Evolutionary conservation across 2,329 filamentous ascomycete genomes (phyloP), one percentile per base, ranked within the genome.

Genomic region (Alternaria sp.): DNA sequence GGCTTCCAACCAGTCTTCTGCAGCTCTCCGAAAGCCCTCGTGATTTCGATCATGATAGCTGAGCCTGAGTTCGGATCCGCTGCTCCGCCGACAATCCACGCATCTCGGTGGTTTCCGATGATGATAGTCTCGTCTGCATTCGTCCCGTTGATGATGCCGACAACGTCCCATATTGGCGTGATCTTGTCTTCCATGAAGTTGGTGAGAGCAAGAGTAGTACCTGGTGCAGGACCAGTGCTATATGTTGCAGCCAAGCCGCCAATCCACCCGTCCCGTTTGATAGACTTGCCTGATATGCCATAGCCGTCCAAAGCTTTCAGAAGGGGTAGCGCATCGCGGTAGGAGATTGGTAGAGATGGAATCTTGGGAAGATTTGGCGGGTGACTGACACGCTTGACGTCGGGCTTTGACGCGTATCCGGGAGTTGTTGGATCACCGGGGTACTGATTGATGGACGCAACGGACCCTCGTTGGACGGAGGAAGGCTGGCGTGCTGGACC

Each of bases 261-360:
- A 8, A 75, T 69, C 78, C 78, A 80, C 4, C 72, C 71, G 6
- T 77, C 80, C 6, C 79, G 74, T 55, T 81, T 80, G 45, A 82
- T 76, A 17, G 75, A 67, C 6, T 56, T 66, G 15, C 77, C 79
- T 19, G 87, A 86, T 7, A 90, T 90, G 0, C 93, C 93, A 73
- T 93, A 87, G 5, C 93, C 93, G 72, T 97, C 95, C 51, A 97
- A 83, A 1, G 93, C 90, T 72, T 90, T 90, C 21, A 97, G 84
- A 30, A 97, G 87, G 0, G 93, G 93, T 17, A 96, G 79, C 1
- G 91, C 93, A 68, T 97, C 93, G 6, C 83, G 80, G 77, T 94
- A 97, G 0, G 93, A 97, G 30, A 97, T 91, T 1, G 93, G 93
- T 6, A 97, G 82, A 2, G 93, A 97, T 0, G 94, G 93, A 59